Evolutionary conservation across 352 stramenopile genomes (phyloP), one percentile per base, ranked within the genome.

Genomic region (Stramenopiles sp.): DNA sequence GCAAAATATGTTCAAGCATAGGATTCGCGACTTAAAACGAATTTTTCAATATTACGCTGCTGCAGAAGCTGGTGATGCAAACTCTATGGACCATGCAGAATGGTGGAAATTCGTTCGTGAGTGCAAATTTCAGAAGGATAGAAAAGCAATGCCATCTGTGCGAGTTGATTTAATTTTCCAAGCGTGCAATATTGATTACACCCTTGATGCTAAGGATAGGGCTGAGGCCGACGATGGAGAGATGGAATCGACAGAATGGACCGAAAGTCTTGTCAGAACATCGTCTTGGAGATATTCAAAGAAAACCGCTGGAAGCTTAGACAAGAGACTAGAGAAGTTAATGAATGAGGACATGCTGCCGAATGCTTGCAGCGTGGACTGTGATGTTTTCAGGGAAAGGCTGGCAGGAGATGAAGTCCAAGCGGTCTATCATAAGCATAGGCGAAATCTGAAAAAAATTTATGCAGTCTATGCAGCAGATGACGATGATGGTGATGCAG

Each of bases 331-430:
- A 25, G n/a, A 81, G 7, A 67, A 30, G 7, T 76, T 84, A 31
- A 55, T 84, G 80, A 81, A 84, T 67, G 82, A 84, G 22, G 67
- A 84, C 30, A 80, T 84, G 7, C 67, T 84, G 7, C 82, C 82
- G 1, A 80, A 84, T 75, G 82, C 82, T 30, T 84, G 82, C 81
- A 75, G 44, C n/a, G 33, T 84, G 0, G 82, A 84, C 82, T 81
- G 80, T 7, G 82, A 84, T 80, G 80, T 84, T 30, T 84, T 84
- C 44, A 55, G 82, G 25, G 82, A 84, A 14, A 25, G 82, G 1
- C 32, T 84, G 44, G 80, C 33, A 22, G 32, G 80, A 0, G 82
- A 84, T 71, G n/a, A 67, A 33, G 81, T 84, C 14, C 76, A 80
- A 55, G 75, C 75, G 30, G 80, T 84, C 14, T 82, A 82, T 55